Base-by-base conservation (phyloP, 495 filamentous ascomycete species). In the Massariosphaeria phaeospora region DNA sequence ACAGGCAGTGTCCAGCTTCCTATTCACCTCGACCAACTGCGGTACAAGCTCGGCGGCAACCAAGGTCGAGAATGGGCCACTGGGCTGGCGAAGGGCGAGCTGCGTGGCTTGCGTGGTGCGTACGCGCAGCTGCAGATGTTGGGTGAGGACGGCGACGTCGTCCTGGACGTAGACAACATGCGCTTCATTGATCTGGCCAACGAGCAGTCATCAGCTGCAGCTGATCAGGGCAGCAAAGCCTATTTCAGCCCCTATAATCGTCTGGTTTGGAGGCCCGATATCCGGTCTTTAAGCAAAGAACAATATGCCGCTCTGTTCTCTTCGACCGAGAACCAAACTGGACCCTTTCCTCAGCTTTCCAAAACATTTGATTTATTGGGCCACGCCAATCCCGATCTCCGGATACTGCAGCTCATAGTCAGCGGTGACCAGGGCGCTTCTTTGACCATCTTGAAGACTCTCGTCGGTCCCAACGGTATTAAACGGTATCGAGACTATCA, bases 191-290 rank as follows among this genome's bases (percentile, higher is more conserved):
- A 18, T 36, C 51, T 50, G 33, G 31, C 23, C 7, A 23, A n/a
- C 12, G 54, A 20, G 13, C n/a, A n/a, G n/a, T n/a, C n/a, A n/a
- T 34, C 49, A 7, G 20, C 24, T 9, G 3, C 35, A 26, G 24
- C 24, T 7, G 18, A 45, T 6, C 10, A 4, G 9, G 23, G 10
- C 7, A 12, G 15, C 5, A 44, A 36, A 27, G 11, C 33, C 11
- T 47, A 33, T 23, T 29, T 17, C 24, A 47, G 36, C 44, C 63
- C 63, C 24, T 66, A 43, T 52, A 53, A 23, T 15, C 39, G 52
- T 4, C 33, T 65, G 8, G 46, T 57, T 2, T 65, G 58, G 58
- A 65, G 51, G 38, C 62, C 62, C n/a, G 62, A 65, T 30, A 54
- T 65, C 24, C 20, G 24, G 11, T 48, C 30, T 24, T 27, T 59